Conservation (phyloP, 352 stramenopile genomes). For the Phytophthora pluvialis region DNA sequence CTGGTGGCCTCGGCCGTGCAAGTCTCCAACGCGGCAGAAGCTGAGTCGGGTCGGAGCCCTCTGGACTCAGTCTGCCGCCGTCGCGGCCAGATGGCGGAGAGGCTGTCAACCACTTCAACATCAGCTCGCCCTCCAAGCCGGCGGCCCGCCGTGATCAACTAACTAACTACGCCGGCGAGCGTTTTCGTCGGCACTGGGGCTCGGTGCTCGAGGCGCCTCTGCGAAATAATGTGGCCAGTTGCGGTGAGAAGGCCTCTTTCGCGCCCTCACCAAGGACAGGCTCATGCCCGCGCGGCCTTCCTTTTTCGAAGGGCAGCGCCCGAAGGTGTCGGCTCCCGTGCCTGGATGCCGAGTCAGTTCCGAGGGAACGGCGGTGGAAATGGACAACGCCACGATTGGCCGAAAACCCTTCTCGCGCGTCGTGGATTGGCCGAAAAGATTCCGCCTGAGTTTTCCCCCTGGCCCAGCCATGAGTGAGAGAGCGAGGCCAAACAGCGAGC, state of each 20-base stretch:
- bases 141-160: neutral
- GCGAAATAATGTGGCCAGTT: slow-evolving; percentile 21
- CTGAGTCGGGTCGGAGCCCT: slow-evolving; percentile 27
- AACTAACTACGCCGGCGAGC: neutral
- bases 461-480: slow-evolving; percentile 21
- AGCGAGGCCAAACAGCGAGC: slow-evolving; percentile 26
- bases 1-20: slow-evolving; percentile 5
- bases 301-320: slow-evolving; percentile 10
- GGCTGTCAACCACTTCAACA: slow-evolving; percentile 35
- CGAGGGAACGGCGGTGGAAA: slow-evolving; percentile 14
- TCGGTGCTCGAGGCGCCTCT: neutral
- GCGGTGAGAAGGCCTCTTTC: slow-evolving; percentile 8
- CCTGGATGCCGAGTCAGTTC: slow-evolving; percentile 27
- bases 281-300: slow-evolving; percentile 2
- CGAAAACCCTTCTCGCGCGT: neutral
- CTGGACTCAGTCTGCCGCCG: slow-evolving; percentile 13
- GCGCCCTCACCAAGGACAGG: slow-evolving; percentile 15
- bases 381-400: slow-evolving; percentile 4
- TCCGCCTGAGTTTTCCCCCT: slow-evolving; percentile 34
- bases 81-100: slow-evolving; percentile 23
- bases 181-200: neutral
- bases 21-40: slow-evolving; percentile 7
- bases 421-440: slow-evolving; percentile 25
- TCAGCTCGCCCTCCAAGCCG: too few species aligned
- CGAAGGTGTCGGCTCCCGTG: neutral